Conservation (phyloP, 768 basidiomycete species). For the Lepiota subincarnata region DNA sequence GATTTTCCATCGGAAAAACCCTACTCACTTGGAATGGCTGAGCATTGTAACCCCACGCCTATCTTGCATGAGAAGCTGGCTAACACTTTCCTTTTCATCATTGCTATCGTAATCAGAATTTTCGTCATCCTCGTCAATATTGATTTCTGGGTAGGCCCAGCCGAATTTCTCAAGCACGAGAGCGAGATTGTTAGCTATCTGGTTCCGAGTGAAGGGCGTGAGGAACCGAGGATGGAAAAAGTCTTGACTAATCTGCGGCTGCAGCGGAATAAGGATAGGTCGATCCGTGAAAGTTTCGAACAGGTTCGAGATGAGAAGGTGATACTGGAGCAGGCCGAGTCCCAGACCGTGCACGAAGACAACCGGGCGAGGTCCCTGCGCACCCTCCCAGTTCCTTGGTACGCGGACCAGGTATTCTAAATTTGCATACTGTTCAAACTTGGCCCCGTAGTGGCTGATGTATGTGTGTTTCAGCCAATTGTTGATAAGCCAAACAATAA, state of each 20-base stretch:
- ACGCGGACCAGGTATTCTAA: conserved; percentile 81
- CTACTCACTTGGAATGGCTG: conserved; percentile 84
- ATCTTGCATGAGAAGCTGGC: conserved; percentile 15
- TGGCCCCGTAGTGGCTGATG: conserved; percentile 35
- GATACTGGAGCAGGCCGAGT: conserved; percentile 73
- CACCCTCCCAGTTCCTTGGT: conserved; percentile 62
- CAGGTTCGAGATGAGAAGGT: conserved; percentile 54
- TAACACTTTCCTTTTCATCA: conserved; percentile 23
- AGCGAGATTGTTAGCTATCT: conserved; percentile 55
- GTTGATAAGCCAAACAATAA: conserved; percentile 46
- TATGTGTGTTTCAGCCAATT: conserved; percentile 42
- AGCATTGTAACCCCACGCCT: conserved; percentile 66
- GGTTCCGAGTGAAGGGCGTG: conserved; percentile 59
- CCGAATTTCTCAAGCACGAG: conserved; percentile 56
- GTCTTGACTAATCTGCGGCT: conserved; percentile 84
- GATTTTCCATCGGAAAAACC: neutral
- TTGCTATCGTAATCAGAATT: conserved; percentile 15
- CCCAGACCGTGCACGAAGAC: conserved; percentile 90
- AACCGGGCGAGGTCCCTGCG: conserved; percentile 58
- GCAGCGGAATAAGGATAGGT: conserved; percentile 71
- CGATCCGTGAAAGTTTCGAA: conserved; percentile 54
- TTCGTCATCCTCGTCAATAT: conserved; percentile 17
- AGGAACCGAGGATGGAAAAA: conserved; percentile 77
- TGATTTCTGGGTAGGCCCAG: conserved; percentile 44
- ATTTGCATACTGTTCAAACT: conserved; percentile 47